Percentiles rank a stretch among this genome's conserved stretches.
Conservation (phyloP, 441 rosid genomes). For the Corymbia calophylla region DNA sequence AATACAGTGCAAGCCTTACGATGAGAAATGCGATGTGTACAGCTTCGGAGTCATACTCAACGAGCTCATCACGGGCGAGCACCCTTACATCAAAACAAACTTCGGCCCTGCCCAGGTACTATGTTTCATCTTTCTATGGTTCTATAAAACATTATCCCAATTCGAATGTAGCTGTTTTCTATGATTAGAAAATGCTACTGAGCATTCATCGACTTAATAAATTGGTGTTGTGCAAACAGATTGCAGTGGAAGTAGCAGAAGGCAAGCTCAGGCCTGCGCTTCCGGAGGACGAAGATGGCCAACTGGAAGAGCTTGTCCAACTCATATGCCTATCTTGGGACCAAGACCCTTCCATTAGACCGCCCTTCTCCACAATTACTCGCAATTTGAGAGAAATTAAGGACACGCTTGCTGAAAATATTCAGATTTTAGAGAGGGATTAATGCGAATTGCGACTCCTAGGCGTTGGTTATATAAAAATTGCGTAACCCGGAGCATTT, state of each 20-base stretch:
- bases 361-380: constrained; percentile 32
- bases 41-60: constrained; percentile 45
- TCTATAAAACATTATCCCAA: neutral
- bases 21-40: constrained; percentile 54
- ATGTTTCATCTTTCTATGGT: neutral
- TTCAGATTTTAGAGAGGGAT: neutral
- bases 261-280: constrained; percentile 38
- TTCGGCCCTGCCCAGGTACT: constrained; percentile 38
- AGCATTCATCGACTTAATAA: neutral
- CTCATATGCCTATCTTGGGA: constrained; percentile 33
- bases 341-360: constrained; percentile 32
- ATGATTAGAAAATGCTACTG: neutral
- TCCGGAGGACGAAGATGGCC: constrained; percentile 18
- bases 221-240: constrained; percentile 9
- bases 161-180: neutral
- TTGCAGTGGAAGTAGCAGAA: constrained; percentile 49
- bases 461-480: neutral
- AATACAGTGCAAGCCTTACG: constrained; percentile 40
- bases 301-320: constrained; percentile 16
- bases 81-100: constrained; percentile 39
- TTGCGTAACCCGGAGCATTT: neutral
- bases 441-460: neutral
- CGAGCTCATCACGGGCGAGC: constrained; percentile 34
- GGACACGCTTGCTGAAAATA: neutral
- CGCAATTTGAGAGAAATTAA: constrained; percentile 11